phyloP scores from a whole-genome alignment of 2,329 filamentous ascomycete species.

The Periconia macrospinosa region DNA sequence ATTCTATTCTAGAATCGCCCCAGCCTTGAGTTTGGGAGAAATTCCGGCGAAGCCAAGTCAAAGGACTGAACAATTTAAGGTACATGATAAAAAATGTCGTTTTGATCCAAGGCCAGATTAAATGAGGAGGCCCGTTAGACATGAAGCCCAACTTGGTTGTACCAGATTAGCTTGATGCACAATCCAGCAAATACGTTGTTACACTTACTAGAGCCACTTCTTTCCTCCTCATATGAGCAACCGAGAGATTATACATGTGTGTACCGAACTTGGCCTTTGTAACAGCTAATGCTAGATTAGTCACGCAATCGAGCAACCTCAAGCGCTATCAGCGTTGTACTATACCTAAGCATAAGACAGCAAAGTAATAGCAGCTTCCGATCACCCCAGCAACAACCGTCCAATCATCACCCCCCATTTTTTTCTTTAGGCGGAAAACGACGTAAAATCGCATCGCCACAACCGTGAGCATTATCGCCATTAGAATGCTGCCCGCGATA shows the following conservation, averaged over 20 bases:
- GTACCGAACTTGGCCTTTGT: conserved; percentile 2
- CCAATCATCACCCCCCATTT: conserved; percentile 2
- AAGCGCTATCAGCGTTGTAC: not conserved
- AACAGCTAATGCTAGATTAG: conserved; percentile 1
- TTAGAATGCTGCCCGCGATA: not conserved
- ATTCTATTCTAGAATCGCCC: no score
- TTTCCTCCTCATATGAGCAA: conserved; percentile 1
- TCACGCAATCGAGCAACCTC: not conserved
- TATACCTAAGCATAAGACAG: conserved; percentile 1
- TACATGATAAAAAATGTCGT: conserved; percentile 11
- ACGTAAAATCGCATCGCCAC: conserved; percentile 1
- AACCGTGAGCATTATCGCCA: conserved; percentile 3
- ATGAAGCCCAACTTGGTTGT: conserved; percentile 4
- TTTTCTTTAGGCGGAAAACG: not conserved
- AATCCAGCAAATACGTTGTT: not conserved
- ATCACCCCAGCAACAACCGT: not conserved
- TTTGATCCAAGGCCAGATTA: conserved; percentile 6
- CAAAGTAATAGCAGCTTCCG: conserved; percentile 3
- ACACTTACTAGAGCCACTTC: not conserved
- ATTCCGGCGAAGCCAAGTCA: conserved; percentile 6
- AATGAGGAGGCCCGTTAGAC: not conserved
- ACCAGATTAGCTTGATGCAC: not conserved
- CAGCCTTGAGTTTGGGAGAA: no score
- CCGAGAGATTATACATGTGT: conserved; percentile 4
- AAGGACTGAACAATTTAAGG: conserved; percentile 6